Evolutionary conservation across 805 yeast genomes (phyloP), one percentile per base, ranked within the genome.

Genomic region (Candida vaughaniae): DNA sequence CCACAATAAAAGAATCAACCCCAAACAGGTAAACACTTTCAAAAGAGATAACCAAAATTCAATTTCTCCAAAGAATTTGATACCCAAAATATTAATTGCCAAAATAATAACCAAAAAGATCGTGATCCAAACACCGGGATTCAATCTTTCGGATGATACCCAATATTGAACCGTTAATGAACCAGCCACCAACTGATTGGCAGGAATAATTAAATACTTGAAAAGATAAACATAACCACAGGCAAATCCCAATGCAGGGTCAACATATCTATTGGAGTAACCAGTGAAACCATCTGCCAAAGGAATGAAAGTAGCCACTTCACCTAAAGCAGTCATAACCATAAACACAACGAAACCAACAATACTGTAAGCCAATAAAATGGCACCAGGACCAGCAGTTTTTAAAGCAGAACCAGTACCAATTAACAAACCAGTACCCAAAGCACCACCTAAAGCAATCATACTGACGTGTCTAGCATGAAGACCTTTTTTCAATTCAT

Each of bases 361-460:
- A 35, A 80, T 56, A 5, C 80, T 58, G 54, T 85, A 87, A 3
- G 87, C 76, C 35, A 85, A 71, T 29, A 85, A 68, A 31, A 77
- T 67, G 35, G 79, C 66, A 18, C 72, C 83, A 2, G 83, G 91
- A 6, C 95, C 95, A 10, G 86, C 88, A 9, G 70, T 56, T n/a
- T 71, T 66, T 38, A 85, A 67, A 1, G 90, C 80, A 11, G 78
- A 63, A 39, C 89, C 88, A 3, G 90, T 82, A 51, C 90, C 88
- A 47, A 85, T 81, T 46, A 85, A 66, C 39, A 85, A 68, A 39
- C 41, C 95, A 1, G 93, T 84, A 38, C 93, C 93, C 35, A 85
- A 62, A 6, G 91, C 85, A 48, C 93, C 91, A 48, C 93, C 95
- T 47, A 86, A 77, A 46, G 93, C 84, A 53, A 82, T 78, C 84